These are phyloP conservation scores for Apostasia ramifera DNA, from an alignment of 106 monocot species.

Conservation along the genomic window DNA sequence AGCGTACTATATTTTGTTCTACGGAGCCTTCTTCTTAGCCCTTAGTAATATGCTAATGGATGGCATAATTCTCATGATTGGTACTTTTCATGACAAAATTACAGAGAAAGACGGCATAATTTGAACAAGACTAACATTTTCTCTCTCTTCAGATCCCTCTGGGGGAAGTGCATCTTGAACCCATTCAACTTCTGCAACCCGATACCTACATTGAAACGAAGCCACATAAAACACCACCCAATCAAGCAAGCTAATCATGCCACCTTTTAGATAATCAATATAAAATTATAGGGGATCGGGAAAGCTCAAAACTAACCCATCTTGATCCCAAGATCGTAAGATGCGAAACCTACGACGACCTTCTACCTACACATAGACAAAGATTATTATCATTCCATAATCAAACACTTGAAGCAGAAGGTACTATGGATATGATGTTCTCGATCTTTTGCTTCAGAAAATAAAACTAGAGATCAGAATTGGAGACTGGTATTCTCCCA, in stretches of 20 bases:
- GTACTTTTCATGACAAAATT: neutral
- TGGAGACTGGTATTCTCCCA: too few relatives aligned
- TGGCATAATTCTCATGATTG: neutral
- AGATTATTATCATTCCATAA: neutral
- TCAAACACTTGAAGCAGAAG: too few relatives aligned
- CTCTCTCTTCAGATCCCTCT: conserved; percentile 60
- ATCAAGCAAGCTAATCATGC: neutral
- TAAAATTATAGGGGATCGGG: neutral
- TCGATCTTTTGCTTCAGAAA: too few relatives aligned
- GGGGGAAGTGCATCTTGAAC: conserved; percentile 54
- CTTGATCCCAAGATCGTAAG: conserved; percentile 83
- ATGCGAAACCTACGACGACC: conserved; percentile 81
- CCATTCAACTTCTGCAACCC: conserved; percentile 93
- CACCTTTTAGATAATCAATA: neutral
- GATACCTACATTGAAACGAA: conserved; percentile 43
- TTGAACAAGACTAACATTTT: conserved; percentile 41
- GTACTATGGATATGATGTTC: too few relatives aligned
- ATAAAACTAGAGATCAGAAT: too few relatives aligned
- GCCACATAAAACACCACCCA: conserved; percentile 3
- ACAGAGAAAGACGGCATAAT: neutral
- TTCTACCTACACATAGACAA: conserved; percentile 59
- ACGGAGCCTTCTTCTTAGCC: neutral
- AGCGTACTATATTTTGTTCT: neutral
- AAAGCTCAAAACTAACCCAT: conserved; percentile 61
- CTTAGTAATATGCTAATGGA: neutral